Conservation (phyloP, 2,329 filamentous ascomycete genomes). For the Cephalotrichum gorgonifer region DNA sequence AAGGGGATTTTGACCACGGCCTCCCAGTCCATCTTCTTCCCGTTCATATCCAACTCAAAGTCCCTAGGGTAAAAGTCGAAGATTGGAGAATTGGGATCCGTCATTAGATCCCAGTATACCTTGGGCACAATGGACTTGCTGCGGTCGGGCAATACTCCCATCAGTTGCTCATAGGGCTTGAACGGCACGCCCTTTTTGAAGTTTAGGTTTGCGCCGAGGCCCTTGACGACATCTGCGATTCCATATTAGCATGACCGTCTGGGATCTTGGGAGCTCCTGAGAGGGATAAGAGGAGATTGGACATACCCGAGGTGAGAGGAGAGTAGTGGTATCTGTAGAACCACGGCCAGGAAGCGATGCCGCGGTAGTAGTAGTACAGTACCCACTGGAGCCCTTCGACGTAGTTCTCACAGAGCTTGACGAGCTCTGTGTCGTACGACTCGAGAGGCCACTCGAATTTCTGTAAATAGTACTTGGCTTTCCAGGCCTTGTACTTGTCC, state of each 20-base stretch:
- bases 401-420: constrained; percentile 84
- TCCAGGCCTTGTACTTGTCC: constrained; percentile 84
- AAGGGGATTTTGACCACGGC: constrained; percentile 98
- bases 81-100: constrained; percentile 78
- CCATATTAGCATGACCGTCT: constrained; percentile 11
- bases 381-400: constrained; percentile 98
- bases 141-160: constrained; percentile 94
- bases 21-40: constrained; percentile 99
- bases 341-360: constrained; percentile 98
- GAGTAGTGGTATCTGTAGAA: constrained; percentile 96
- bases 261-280: too few relatives aligned
- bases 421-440: constrained; percentile 65
- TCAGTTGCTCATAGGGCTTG: constrained; percentile 88
- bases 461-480: constrained; percentile 80
- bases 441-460: constrained; percentile 88
- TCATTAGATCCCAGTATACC: constrained; percentile 90
- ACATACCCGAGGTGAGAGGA: constrained; percentile 77
- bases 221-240: constrained; percentile 70
- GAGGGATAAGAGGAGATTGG: neutral
- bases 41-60: constrained; percentile 98
- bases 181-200: constrained; percentile 95
- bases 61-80: constrained; percentile 97
- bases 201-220: constrained; percentile 75
- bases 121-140: constrained; percentile 91
- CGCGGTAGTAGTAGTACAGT: constrained; percentile 93